phyloP scores from a whole-genome alignment of 1,284 basidiomycete species.

The Trametes versicolor region DNA sequence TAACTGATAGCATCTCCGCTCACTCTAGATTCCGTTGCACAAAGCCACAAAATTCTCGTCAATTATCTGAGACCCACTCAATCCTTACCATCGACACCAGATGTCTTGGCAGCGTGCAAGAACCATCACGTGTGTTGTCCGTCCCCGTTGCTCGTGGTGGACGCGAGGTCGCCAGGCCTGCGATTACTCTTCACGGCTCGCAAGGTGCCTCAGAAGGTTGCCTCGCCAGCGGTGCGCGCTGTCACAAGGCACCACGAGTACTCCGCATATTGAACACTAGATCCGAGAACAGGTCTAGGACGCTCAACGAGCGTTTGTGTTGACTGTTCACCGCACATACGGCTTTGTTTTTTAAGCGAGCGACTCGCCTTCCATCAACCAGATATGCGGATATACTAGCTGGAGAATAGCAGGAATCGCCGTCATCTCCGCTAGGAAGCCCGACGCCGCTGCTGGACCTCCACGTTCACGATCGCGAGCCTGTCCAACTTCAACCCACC shows the following conservation, averaged over 20 bases:
- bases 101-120: constrained; percentile 10
- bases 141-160: constrained; percentile 20
- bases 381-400: constrained; percentile 5
- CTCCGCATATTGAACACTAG: not conserved
- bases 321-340: not conserved
- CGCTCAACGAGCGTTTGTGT: no score
- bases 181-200: constrained; percentile 10
- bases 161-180: constrained; percentile 23
- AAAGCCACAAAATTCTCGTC: not conserved
- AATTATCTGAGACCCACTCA: not conserved
- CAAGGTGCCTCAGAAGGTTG: constrained; percentile 5
- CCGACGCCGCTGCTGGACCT: constrained; percentile 7
- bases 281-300: no score
- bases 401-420: constrained; percentile 8
- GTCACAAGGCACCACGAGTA: not conserved
- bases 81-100: not conserved
- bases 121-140: constrained; percentile 15
- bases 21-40: not conserved
- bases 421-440: constrained; percentile 28
- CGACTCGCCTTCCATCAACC: not conserved
- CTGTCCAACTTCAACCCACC: constrained; percentile 2
- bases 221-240: not conserved
- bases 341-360: not conserved
- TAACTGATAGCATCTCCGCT: constrained; percentile 1
- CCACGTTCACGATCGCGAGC: constrained; percentile 22